Evolutionary conservation across 116 monocot species (phyloP).

Genomic region (Zostera marina): DNA sequence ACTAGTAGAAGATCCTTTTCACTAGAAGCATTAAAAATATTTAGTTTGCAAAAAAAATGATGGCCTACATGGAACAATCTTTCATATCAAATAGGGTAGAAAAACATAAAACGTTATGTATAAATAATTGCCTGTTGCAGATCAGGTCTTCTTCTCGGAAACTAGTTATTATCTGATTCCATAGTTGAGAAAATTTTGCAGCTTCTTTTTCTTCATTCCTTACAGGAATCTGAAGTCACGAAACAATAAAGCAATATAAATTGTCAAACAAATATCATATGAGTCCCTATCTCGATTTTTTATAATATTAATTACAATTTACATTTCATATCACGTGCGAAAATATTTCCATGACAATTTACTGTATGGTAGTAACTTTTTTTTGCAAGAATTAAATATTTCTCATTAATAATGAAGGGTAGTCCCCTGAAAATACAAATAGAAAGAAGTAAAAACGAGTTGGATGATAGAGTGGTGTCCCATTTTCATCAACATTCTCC

Average conservation of each 20-base stretch:
- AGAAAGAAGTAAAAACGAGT: no score
- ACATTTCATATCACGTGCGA: no score
- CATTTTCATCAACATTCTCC: no score
- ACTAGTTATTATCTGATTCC: constrained; percentile 89
- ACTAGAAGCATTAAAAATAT: constrained; percentile 19
- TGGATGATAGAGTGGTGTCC: no score
- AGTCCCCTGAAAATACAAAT: no score
- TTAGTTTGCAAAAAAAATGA: background rate
- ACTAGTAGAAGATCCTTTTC: constrained; percentile 91
- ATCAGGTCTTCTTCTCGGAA: constrained; percentile 88
- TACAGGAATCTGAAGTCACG: background rate
- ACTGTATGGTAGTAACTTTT: no score
- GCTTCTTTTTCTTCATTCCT: constrained; percentile 30
- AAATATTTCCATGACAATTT: no score
- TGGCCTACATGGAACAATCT: background rate
- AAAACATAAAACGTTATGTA: background rate
- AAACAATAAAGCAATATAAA: background rate
- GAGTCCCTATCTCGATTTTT: no score
- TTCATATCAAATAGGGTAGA: background rate
- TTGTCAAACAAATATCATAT: no score
- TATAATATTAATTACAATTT: no score
- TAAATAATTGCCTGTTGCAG: constrained; percentile 25
- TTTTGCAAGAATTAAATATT: no score
- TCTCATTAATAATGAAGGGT: no score
- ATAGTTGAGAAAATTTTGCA: constrained; percentile 91